Conservation (phyloP, 257 asterid genomes). For the Paraleonurus japonicus region DNA sequence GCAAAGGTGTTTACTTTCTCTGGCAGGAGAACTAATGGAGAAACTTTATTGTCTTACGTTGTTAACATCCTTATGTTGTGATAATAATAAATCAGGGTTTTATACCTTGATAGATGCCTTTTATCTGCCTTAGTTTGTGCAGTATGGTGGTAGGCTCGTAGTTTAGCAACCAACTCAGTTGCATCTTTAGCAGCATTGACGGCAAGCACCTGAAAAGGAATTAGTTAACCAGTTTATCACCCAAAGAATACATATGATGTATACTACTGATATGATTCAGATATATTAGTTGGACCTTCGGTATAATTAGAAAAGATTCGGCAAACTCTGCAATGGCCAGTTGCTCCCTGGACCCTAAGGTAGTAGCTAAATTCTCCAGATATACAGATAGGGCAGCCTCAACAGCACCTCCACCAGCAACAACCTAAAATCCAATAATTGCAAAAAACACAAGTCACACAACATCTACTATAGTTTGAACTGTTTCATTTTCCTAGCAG, state of each 20-base stretch:
- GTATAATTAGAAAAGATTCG: conserved; percentile 80
- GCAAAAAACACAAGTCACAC: conserved; percentile 20
- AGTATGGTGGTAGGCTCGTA: conserved; percentile 87
- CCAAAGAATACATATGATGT: background rate
- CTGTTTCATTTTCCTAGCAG: background rate
- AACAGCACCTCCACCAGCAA: conserved; percentile 99
- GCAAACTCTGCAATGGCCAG: conserved; percentile 98
- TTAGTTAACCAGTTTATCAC: background rate
- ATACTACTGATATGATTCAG: background rate
- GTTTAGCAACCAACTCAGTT: conserved; percentile 86
- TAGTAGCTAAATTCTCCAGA: conserved; percentile 87
- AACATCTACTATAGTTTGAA: background rate
- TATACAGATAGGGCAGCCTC: conserved; percentile 93
- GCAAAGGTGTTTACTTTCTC: background rate
- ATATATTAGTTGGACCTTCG: conserved; percentile 56
- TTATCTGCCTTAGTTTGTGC: conserved; percentile 97
- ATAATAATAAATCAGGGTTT: background rate
- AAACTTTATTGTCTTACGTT: background rate
- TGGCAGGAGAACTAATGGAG: background rate
- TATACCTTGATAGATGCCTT: conserved; percentile 88
- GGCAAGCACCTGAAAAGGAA: conserved; percentile 78
- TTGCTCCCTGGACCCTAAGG: conserved; percentile 97
- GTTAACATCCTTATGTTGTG: background rate
- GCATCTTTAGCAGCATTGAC: conserved; percentile 99
- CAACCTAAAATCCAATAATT: conserved; percentile 53